Evolutionary conservation across 2,329 filamentous ascomycete genomes (phyloP).

Genomic region (Penicillium sp.): DNA sequence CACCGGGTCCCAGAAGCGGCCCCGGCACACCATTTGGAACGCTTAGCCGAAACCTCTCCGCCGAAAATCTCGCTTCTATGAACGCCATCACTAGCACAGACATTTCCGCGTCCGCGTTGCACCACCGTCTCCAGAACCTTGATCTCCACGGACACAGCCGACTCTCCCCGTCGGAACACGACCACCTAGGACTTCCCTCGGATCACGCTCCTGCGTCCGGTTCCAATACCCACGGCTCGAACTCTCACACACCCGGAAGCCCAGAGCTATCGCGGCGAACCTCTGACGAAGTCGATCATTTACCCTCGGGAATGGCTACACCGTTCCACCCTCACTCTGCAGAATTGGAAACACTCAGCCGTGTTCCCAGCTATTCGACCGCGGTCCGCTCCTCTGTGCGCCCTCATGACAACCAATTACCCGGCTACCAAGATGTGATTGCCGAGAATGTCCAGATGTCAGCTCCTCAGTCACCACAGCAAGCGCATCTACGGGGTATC

Average conservation of each 20-base stretch:
- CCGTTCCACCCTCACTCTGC: slow-evolving; percentile 51
- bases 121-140: slow-evolving; percentile 68
- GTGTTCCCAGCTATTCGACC: slow-evolving; percentile 78
- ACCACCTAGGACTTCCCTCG: slow-evolving; percentile 31
- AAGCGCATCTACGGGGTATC: slow-evolving; percentile 44
- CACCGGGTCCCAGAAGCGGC: slow-evolving; percentile 68
- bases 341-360: slow-evolving; percentile 69
- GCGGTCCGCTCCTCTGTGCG: slow-evolving; percentile 70
- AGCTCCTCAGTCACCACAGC: slow-evolving; percentile 43
- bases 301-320: slow-evolving; percentile 46
- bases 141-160: slow-evolving; percentile 40
- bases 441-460: slow-evolving; percentile 33
- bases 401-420: slow-evolving; percentile 59
- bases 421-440: slow-evolving; percentile 68
- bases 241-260: slow-evolving; percentile 26
- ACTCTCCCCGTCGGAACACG: slow-evolving; percentile 30
- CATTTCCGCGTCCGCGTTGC: slow-evolving; percentile 69
- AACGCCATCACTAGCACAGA: slow-evolving; percentile 55
- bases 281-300: slow-evolving; percentile 53
- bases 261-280: slow-evolving; percentile 50
- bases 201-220: slow-evolving; percentile 38
- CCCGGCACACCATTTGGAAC: slow-evolving; percentile 79
- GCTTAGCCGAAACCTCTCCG: slow-evolving; percentile 72
- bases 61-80: slow-evolving; percentile 75
- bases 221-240: slow-evolving; percentile 36